Base-by-base conservation (phyloP, 306 rosid species). In the Begonia peltatifolia region DNA sequence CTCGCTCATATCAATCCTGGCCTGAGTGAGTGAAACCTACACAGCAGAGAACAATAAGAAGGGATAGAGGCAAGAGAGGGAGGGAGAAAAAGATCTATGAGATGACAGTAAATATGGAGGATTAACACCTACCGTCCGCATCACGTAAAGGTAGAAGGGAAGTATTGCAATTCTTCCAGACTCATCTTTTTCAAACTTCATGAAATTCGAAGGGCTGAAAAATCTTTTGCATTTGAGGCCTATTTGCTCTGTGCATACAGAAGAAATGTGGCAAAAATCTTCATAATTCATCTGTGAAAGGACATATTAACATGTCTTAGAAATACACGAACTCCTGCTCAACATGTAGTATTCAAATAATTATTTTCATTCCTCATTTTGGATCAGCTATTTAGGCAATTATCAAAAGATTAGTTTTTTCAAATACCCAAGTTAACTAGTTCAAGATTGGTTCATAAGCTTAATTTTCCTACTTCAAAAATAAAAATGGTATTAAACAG, bases 111-210 rank as follows among this genome's bases (percentile, higher is more conserved):
- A 30, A 30, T 30, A 30, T 30, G 38, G 38, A 30, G 38, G 38
- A 5, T 58, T 42, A 23, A 52, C 11, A 75, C 99, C 44, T 68
- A 92, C 99, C 65, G 99, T 92, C 41, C 99, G 82, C 99, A 92
- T 92, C 73, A 92, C 99, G 67, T 92, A 92, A 59, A 92, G 99
- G 80, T 92, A 92, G 65, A 92, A 92, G 25, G 99, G 99, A 57
- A 92, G 87, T 68, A 92, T 92, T 60, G 99, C 99, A 73, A 92
- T 92, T 81, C 99, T 86, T 74, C 99, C 99, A 41, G 77, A 88
- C 67, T 92, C 99, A 55, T 92, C 99, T 73, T 92, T 92, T 84
- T 92, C 99, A 75, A 92, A 92, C 76, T 92, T 92, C 99, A 92
- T 92, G 66, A 92, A 92, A 74, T 92, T 92, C 47, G 99, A 92